phyloP scores from a whole-genome alignment of 495 filamentous ascomycete species.

The Aspergillus indologenus region DNA sequence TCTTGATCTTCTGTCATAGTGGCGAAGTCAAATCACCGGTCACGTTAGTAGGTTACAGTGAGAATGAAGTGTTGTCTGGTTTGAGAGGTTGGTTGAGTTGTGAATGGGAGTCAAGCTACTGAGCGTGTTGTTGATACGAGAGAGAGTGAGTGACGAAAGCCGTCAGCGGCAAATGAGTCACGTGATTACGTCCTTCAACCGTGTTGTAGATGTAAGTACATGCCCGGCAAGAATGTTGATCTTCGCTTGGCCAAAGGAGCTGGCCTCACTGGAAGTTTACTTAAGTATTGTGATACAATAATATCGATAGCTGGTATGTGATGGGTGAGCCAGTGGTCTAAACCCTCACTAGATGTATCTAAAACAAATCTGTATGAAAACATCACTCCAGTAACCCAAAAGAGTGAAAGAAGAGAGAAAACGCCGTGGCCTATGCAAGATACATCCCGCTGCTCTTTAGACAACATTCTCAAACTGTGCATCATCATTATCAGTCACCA shows the following conservation, averaged over 20 bases:
- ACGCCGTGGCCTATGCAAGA: constrained; percentile 33
- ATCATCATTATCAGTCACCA: constrained; percentile 59
- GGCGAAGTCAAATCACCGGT: constrained; percentile 3
- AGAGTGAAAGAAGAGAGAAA: not conserved
- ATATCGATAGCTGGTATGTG: not conserved
- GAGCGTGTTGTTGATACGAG: not conserved
- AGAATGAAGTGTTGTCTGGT: constrained; percentile 6
- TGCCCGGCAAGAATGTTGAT: too few relatives aligned
- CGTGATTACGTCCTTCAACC: not conserved
- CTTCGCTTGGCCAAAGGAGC: too few relatives aligned
- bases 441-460: constrained; percentile 13
- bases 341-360: constrained; percentile 5
- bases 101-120: not conserved
- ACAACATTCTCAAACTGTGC: constrained; percentile 74
- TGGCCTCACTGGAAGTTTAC: not conserved
- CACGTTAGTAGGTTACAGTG: constrained; percentile 6
- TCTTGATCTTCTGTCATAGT: constrained; percentile 73
- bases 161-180: not conserved
- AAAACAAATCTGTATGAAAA: constrained; percentile 12
- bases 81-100: not conserved
- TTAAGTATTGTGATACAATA: not conserved
- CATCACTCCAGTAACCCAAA: constrained; percentile 10
- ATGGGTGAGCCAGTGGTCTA: constrained; percentile 3
- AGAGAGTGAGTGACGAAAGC: not conserved
- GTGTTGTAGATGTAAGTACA: too few relatives aligned